Base-by-base conservation (phyloP, 2,329 filamentous ascomycete species). In the Colletotrichum sansevieriae region DNA sequence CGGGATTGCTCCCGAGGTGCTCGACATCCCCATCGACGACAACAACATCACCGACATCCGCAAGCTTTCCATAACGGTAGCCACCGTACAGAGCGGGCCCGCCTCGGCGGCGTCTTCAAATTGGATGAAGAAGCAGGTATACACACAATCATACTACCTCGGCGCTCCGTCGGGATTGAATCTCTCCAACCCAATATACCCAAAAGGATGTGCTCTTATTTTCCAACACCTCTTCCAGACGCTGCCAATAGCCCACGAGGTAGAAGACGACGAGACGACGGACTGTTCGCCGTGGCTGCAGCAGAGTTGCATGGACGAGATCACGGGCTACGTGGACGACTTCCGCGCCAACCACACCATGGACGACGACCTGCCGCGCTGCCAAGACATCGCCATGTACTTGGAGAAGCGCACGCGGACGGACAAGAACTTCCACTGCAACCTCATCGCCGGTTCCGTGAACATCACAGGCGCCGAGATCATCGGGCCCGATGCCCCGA, bases 251-350 rank as follows among this genome's bases (percentile, higher is more conserved):
- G 55, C 62, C 33, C 66, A 69, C 63, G 66, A 69, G 62, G 66
- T 69, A 1, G 46, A 56, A 1, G 66, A 69, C 49, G 25, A 22
- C 22, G 66, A 69, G 29, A 66, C 66, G n/a, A 69, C 66, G 11
- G 66, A 69, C 49, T 69, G 66, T 55, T 66, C 62, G 18, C 25
- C 66, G 5, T 69, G 66, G 66, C 63, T 69, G 55, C 66, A 69
- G 66, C 66, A 69, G 56, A 65, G 61, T 44, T 69, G 66, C 63
- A 69, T 69, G 66, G 66, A 69, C 62, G 66, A 69, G 66, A 69
- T 69, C 62, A 69, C 66, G 29, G 66, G 66, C 41, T 69, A 69
- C 49, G 66, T 69, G 2, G 66, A 69, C 62, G 66, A 69, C 49
- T 69, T 65, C 66, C 66, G 66, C 43, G 62, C 62, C 15, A 55